Evolutionary conservation across 2,329 filamentous ascomycete species (phyloP), one percentile per base, ranked within the genome.

Genomic region (Pseudonectria buxi): DNA sequence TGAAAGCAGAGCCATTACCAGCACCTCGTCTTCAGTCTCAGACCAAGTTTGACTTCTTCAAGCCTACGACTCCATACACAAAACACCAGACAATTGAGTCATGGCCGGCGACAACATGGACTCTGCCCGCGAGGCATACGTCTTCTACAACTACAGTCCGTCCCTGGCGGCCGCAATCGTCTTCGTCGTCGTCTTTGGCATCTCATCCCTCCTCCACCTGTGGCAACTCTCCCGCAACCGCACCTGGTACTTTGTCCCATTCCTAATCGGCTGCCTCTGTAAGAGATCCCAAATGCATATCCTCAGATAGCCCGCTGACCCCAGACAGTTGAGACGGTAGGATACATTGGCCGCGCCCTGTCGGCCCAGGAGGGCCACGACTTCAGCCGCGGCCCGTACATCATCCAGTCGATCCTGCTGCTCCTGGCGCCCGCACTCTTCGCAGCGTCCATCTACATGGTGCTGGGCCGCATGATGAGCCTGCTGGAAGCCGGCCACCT

Each of bases 251-350:
- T 67, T 72, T 45, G 67, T 70, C 3, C 67, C 72, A 0, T 68
- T 76, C 27, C 45, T 69, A 4, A 56, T 76, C 15, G 72, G 73
- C n/a, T 69, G 69, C 29, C 39, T 67, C n/a, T 71, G 70, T 74
- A 62, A 45, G 59, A 10, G 6, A n/a, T 11, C 26, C 14, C 5
- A 11, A 22, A 9, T 6, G 18, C 22, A 14, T 7, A 10, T 9
- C 5, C 28, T 18, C 6, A 7, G 4, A 30, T 11, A 16, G 22
- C 10, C 9, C 14, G 14, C 26, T n/a, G 26, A 28, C 26, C 15
- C 13, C n/a, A 12, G 18, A 4, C 7, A 56, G 55, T 58, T 10
- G 52, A 58, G 35, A 36, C 46, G 4, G 32, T 57, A 26, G 54
- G 54, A 9, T 77, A 75, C 46, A 47, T 71, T 24, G 70, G 66